Evolutionary conservation across 306 rosid species (phyloP), one percentile per base, ranked within the genome.

Genomic region (Casuarina equisetifolia): DNA sequence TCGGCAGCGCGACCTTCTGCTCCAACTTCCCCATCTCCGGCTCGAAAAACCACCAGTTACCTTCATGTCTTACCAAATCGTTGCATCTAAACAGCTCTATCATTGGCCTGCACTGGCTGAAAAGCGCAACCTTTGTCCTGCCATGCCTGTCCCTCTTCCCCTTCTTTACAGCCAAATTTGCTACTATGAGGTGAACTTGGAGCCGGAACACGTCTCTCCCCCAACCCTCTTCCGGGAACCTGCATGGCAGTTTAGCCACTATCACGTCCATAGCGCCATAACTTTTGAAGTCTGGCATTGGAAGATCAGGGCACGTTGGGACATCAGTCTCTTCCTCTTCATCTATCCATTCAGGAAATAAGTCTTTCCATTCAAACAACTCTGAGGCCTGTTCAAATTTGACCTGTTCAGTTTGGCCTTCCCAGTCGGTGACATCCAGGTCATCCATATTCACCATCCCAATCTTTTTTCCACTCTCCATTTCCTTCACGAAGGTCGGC

Each of bases 291-390:
- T 95, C 90, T 2, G 99, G 97, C 92, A 95, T 91, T 8, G 97
- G 90, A 62, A 95, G 73, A 78, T 92, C 97, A 0, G 99, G 99
- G 42, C 99, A 95, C 0, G 89, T 51, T 9, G 97, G 89, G 1
- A 91, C 97, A 1, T 95, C 97, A 6, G 81, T 85, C 35, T 88
- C 99, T 85, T 95, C 99, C 70, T 95, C 99, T 62, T 95, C 97
- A 16, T 95, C 99, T 32, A 95, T 86, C 97, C 97, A 95, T 80
- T 95, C 99, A 0, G 99, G 99, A 72, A 88, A 95, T 68, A 95
- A 77, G 32, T 95, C 94, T 8, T 92, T 89, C 99, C 99, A 95
- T 51, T 95, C 89, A 86, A 95, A 92, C 44, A 68, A 39, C 52
- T 87, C 67, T 0, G 99, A 87, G 8, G 88, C 97, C 73, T 45